Percentiles rank a stretch among this genome's conserved stretches.
Conservation (phyloP, 2,329 filamentous ascomycete genomes). For the Aspergillus puulaauensis region DNA sequence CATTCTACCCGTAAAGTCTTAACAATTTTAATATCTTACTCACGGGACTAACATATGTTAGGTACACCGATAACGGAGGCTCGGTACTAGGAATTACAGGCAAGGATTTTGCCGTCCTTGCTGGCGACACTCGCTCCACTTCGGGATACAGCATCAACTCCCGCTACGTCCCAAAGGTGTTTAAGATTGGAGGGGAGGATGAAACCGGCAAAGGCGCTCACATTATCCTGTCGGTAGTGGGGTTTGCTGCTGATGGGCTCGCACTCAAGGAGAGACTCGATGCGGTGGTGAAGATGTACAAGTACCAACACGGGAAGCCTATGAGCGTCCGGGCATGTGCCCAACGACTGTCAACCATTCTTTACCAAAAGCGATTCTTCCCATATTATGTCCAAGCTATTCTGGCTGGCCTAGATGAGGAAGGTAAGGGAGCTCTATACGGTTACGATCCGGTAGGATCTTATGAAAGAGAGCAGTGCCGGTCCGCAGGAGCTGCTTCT, state of each 20-base stretch:
- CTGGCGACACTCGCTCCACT: constrained; percentile 93
- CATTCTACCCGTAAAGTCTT: constrained; percentile 80
- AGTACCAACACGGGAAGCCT: constrained; percentile 94
- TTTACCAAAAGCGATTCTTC: constrained; percentile 98
- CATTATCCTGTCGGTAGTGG: constrained; percentile 89
- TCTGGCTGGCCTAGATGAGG: constrained; percentile 88
- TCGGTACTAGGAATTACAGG: constrained; percentile 94
- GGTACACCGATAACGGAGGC: constrained; percentile 95
- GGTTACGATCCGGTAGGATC: constrained; percentile 97
- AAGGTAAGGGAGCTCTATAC: constrained; percentile 91
- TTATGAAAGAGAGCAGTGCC: constrained; percentile 95
- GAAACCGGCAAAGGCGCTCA: constrained; percentile 80
- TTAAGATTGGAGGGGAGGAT: constrained; percentile 91
- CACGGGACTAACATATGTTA: constrained; percentile 24
- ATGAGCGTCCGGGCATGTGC: constrained; percentile 95
- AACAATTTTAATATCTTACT: background rate
- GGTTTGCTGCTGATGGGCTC: constrained; percentile 91
- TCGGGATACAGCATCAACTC: constrained; percentile 99
- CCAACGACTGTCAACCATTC: constrained; percentile 88
- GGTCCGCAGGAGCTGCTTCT: constrained; percentile 86
- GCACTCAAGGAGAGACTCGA: constrained; percentile 93
- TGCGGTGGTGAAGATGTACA: constrained; percentile 97
- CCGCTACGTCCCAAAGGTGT: constrained; percentile 90
- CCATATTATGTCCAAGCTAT: constrained; percentile 98
- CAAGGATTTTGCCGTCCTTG: constrained; percentile 91